These are phyloP conservation scores for Oenanthe sinensis DNA, from an alignment of 129 eudicot species.

Conservation along the genomic window DNA sequence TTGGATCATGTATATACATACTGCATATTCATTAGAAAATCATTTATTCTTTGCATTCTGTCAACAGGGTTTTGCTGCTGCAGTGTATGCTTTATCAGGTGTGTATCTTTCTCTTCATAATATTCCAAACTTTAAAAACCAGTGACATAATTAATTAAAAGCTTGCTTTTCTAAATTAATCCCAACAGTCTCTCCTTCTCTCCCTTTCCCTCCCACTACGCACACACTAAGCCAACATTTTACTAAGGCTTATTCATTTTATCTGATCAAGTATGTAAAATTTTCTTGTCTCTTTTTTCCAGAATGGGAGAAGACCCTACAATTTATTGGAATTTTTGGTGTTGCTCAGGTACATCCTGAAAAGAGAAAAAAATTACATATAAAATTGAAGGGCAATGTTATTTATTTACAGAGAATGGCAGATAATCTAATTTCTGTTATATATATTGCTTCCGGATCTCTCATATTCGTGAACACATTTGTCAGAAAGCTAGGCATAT, in stretches of 20 bases:
- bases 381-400: neutral
- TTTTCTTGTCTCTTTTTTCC: constrained; percentile 16
- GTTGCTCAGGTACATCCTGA: constrained; percentile 50
- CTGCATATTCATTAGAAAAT: neutral
- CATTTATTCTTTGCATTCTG: constrained; percentile 18
- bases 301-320: constrained; percentile 95
- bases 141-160: no score
- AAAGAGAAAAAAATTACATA: neutral
- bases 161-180: neutral
- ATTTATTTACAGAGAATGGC: neutral
- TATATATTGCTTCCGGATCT: neutral
- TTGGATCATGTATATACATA: neutral
- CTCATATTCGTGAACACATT: neutral
- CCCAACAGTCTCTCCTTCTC: neutral
- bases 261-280: neutral
- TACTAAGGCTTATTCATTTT: neutral
- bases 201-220: neutral
- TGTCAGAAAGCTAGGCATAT: neutral
- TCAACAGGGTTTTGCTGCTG: constrained; percentile 65
- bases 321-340: constrained; percentile 64
- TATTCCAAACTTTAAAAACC: neutral
- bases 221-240: neutral
- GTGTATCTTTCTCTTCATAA: constrained; percentile 25
- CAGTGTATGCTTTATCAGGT: constrained; percentile 70
- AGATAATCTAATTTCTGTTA: neutral